Evolutionary conservation across 2,329 filamentous ascomycete species (phyloP), one percentile per base, ranked within the genome.

Genomic region (Bertia moriformis): DNA sequence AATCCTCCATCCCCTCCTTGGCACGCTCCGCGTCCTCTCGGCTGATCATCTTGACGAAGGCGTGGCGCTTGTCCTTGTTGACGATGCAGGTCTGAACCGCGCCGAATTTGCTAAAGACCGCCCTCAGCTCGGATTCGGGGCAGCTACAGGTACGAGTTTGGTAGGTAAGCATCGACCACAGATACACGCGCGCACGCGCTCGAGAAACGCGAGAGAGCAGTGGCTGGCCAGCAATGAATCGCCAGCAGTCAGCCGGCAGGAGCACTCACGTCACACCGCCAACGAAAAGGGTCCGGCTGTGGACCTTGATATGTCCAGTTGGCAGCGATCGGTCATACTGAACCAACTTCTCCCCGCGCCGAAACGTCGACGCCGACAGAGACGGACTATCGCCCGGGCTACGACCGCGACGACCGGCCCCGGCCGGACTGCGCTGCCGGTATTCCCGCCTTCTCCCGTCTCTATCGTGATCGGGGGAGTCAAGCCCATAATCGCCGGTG

Each of bases 31-130:
- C 89, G 57, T 94, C 86, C 44, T 76, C 71, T 27, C 93, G 85
- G 45, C 76, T 91, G 48, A 91, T 73, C 91, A 98, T 98, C 64
- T 98, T 98, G 52, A 98, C 89, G 56, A 98, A 98, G 4, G 91
- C 91, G 59, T 98, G 91, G 14, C 91, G 83, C 63, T 96, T 98
- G 53, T 98, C 91, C 52, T 86, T 83, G 63, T 98, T 96, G 48
- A 95, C 88, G 47, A 98, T 96, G 60, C 89, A 96, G 1, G 89
- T 95, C 59, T 98, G 91, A 3, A 98, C 91, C 39, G 78, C 68
- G 42, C 91, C 91, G 53, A 79, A 94, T 36, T 77, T 77, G 51
- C 66, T 69, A 58, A 98, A 96, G 36, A 93, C 77, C 38, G 64
- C 65, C 39, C 87, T 78, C 39, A 98, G 69, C 55, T 96, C 87